Base-by-base conservation (phyloP, 495 filamentous ascomycete genomes). In the Filosporella fistucella region DNA sequence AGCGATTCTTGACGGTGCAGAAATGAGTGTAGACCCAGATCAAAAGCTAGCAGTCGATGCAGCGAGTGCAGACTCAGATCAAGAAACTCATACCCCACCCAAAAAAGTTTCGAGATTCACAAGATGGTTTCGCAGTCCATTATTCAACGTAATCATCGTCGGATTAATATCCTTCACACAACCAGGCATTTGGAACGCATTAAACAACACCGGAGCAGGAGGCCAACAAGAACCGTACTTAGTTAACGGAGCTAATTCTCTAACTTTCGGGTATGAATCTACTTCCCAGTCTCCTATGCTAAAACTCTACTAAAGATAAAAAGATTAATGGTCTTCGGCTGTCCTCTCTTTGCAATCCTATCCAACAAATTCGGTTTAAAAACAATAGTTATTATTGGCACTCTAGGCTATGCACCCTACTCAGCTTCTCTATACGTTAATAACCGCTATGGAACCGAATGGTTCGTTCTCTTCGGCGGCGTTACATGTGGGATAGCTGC, bases 101-200 rank as follows among this genome's bases (percentile, higher is more conserved):
- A 67, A 61, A 38, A 58, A 52, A 0, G 56, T 64, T 2, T 65
- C 62, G 1, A 49, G 43, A 18, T 62, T 67, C 40, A 65, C 64
- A 33, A 52, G 62, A 18, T 68, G 68, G 60, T 80, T 77, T 55
- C 74, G 71, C 42, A 74, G 70, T 32, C 72, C 74, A 21, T 58
- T 78, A 2, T 77, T 74, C 59, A 76, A 79, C 50, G 72, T 75
- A 28, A 67, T 81, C 38, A 58, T 79, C 4, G 68, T 79, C 14
- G 78, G 77, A 11, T 47, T 74, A 26, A 74, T 80, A 30, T 71
- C 69, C 1, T 79, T 81, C 57, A 74, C 74, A 8, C 72, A 78
- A 42, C 76, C 76, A 0, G 78, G 77, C 1, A 75, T 82, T 26
- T 82, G 77, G 78, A 78, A 74, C 37, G 77, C 78, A 2, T 56